phyloP scores from a whole-genome alignment of 768 basidiomycete species.

The Filobasidium floriforme region DNA sequence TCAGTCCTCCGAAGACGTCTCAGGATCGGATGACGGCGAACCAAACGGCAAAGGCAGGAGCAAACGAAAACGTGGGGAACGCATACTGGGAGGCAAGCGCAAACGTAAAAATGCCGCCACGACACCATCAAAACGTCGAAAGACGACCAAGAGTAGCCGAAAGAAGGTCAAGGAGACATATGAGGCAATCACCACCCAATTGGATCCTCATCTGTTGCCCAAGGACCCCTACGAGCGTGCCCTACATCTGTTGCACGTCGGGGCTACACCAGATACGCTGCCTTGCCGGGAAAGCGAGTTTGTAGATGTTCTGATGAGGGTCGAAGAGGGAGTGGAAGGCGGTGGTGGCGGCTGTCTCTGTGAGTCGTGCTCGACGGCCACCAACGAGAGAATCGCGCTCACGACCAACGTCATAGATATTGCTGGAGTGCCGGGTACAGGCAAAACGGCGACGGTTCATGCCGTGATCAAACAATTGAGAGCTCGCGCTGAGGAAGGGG shows the following conservation, averaged over 20 bases:
- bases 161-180: constrained; percentile 33
- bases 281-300: constrained; percentile 87
- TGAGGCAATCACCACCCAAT: constrained; percentile 7
- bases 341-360: constrained; percentile 93
- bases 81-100: constrained; percentile 29
- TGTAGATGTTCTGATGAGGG: constrained; percentile 60
- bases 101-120: constrained; percentile 36
- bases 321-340: constrained; percentile 80
- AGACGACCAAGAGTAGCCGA: constrained; percentile 23
- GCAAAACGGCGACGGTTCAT: constrained; percentile 89
- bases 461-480: constrained; percentile 83
- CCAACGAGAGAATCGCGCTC: neutral
- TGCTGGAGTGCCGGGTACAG: constrained; percentile 92
- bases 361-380: constrained; percentile 47
- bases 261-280: constrained; percentile 76
- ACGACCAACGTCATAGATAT: constrained; percentile 58
- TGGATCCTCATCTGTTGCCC: constrained; percentile 52
- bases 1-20: constrained; percentile 15
- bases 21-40: constrained; percentile 15
- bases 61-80: constrained; percentile 26
- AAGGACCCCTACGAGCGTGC: constrained; percentile 75
- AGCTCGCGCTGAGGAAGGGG: constrained; percentile 72
- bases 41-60: neutral
- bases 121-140: constrained; percentile 19
- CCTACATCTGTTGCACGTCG: constrained; percentile 87